phyloP scores from a whole-genome alignment of 345 rosid genomes.

The Populus alba region DNA sequence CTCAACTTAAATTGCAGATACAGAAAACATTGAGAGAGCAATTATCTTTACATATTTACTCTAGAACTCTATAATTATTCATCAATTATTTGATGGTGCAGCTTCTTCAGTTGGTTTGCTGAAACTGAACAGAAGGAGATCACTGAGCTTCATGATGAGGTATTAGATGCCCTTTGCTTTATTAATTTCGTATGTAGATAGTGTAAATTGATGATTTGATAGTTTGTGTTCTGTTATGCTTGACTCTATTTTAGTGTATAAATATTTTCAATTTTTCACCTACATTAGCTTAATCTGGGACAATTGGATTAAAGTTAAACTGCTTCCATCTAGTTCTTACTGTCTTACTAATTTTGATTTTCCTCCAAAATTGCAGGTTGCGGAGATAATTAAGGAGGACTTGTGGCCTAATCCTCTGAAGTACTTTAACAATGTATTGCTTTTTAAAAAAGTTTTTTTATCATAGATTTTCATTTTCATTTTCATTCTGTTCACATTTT shows the following conservation, averaged over 20 bases:
- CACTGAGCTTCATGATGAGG: conserved; percentile 21
- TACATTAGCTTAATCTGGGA: not conserved
- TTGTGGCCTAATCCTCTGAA: conserved; percentile 29
- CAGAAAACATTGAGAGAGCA: not conserved
- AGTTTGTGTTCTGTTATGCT: too few species aligned
- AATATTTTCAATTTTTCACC: not conserved
- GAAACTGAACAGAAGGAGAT: conserved; percentile 7
- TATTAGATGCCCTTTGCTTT: not conserved
- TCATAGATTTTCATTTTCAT: not conserved
- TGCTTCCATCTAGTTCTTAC: not conserved
- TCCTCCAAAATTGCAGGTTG: conserved; percentile 13
- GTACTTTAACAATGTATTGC: conserved; percentile 22
- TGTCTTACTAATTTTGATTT: not conserved
- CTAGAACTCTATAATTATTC: too few species aligned
- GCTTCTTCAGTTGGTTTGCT: conserved; percentile 26
- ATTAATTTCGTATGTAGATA: not conserved
- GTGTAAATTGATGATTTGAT: conserved; percentile 4
- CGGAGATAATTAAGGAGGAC: conserved; percentile 30
- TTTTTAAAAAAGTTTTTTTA: not conserved
- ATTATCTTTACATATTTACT: too few species aligned
- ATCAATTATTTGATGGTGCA: not conserved
- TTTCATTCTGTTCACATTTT: not conserved
- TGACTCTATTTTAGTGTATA: too few species aligned
- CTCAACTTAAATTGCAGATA: not conserved
- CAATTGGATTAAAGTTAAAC: not conserved